Conservation (phyloP, 1,139 yeast species). For the Blastobotrys buckinghamii region DNA sequence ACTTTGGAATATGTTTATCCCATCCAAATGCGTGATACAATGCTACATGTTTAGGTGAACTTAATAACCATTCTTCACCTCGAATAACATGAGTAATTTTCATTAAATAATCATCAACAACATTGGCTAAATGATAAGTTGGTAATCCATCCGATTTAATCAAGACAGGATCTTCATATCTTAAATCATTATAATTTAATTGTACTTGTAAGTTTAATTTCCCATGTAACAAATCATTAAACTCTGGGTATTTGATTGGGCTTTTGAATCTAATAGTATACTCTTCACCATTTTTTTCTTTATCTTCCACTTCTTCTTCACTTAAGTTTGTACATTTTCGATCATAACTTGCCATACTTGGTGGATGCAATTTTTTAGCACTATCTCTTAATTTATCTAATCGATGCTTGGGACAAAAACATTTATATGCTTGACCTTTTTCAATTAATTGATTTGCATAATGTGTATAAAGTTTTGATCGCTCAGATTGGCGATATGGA, state of each 20-base stretch:
- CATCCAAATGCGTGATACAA: constrained; percentile 83
- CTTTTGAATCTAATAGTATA: constrained; percentile 43
- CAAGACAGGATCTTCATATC: constrained; percentile 86
- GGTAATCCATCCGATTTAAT: constrained; percentile 91
- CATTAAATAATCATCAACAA: constrained; percentile 92
- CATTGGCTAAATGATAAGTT: constrained; percentile 94
- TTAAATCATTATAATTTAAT: constrained; percentile 54
- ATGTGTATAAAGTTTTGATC: constrained; percentile 56
- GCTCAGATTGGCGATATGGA: constrained; percentile 81
- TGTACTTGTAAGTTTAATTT: constrained; percentile 72
- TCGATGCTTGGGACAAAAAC: constrained; percentile 82
- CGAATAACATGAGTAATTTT: constrained; percentile 86
- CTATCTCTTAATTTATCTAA: constrained; percentile 59
- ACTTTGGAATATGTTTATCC: constrained; percentile 57
- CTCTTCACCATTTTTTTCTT: constrained; percentile 33
- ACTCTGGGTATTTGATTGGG: constrained; percentile 62
- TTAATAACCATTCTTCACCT: constrained; percentile 97
- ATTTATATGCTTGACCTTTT: constrained; percentile 71
- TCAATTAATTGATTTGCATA: constrained; percentile 54
- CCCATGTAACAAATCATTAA: constrained; percentile 76
- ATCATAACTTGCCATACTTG: constrained; percentile 89
- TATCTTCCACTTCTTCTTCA: constrained; percentile 37
- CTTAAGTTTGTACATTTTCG: constrained; percentile 57
- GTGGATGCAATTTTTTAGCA: constrained; percentile 72
- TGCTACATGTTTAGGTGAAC: constrained; percentile 92